phyloP scores from a whole-genome alignment of 2,329 filamentous ascomycete genomes.

The Alternaria ventricosa region DNA sequence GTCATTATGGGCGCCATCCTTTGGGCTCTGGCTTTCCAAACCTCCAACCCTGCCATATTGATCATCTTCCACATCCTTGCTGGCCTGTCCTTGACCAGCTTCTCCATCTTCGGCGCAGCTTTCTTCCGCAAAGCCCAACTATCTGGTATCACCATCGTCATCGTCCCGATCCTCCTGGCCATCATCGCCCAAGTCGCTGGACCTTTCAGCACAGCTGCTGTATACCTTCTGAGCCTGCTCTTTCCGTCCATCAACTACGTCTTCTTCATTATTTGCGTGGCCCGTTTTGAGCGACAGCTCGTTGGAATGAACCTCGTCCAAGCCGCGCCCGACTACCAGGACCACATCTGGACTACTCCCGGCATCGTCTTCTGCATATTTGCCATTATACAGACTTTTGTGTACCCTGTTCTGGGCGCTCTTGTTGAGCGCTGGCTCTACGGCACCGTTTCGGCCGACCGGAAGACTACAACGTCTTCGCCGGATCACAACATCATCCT shows the following conservation, averaged over 20 bases:
- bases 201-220: constrained; percentile 66
- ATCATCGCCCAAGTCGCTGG: constrained; percentile 81
- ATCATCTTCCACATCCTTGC: constrained; percentile 72
- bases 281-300: constrained; percentile 73
- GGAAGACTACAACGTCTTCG: constrained; percentile 52
- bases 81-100: constrained; percentile 79
- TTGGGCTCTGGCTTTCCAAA: constrained; percentile 61
- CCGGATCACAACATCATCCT: constrained; percentile 69
- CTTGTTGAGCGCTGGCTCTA: constrained; percentile 76
- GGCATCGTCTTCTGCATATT: constrained; percentile 82
- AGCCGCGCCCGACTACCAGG: constrained; percentile 60
- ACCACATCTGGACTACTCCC: constrained; percentile 66
- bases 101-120: constrained; percentile 79
- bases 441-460: constrained; percentile 69
- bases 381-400: constrained; percentile 75
- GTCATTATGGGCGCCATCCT: constrained; percentile 76
- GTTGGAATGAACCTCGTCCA: constrained; percentile 66
- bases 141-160: constrained; percentile 79
- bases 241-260: constrained; percentile 91
- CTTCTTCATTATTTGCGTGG: constrained; percentile 78
- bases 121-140: constrained; percentile 90
- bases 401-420: constrained; percentile 77
- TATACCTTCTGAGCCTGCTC: constrained; percentile 73
- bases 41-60: constrained; percentile 53
- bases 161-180: constrained; percentile 75